A percentile compares a stretch with the other conserved stretches of the same genome.
These are phyloP conservation scores for Saccharomycopsis babjevae DNA, from an alignment of 805 yeast species.

Conservation along the genomic window DNA sequence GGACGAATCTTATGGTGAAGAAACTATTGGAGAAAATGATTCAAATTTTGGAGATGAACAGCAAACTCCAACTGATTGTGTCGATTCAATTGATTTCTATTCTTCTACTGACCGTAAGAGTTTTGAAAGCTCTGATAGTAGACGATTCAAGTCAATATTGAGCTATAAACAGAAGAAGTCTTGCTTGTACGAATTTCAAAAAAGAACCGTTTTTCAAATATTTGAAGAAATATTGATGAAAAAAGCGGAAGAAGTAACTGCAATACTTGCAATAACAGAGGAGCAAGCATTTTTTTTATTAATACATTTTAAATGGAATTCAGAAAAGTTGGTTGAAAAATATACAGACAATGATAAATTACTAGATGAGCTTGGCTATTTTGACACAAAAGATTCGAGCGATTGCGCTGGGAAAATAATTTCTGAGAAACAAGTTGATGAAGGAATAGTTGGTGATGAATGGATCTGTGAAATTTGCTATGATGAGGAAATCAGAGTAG, in stretches of 20 bases:
- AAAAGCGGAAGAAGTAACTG: slow-evolving; percentile 27
- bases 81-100: not conserved
- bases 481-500: slow-evolving; percentile 49
- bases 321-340: slow-evolving; percentile 44
- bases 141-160: not conserved
- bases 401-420: not conserved
- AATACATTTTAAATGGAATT: slow-evolving; percentile 47
- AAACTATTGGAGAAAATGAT: not conserved
- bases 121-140: not conserved
- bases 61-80: not conserved
- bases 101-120: not conserved
- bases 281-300: slow-evolving; percentile 36
- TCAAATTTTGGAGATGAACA: not conserved
- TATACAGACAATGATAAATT: slow-evolving; percentile 37
- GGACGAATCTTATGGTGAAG: not conserved
- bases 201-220: slow-evolving; percentile 7
- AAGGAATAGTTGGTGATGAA: slow-evolving; percentile 4
- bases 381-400: not conserved
- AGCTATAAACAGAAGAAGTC: not conserved
- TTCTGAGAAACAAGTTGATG: not conserved
- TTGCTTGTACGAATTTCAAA: not conserved
- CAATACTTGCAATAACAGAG: slow-evolving; percentile 29
- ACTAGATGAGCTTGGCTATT: slow-evolving; percentile 20
- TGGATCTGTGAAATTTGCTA: slow-evolving; percentile 66
- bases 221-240: slow-evolving; percentile 22